Base-by-base conservation (phyloP, 139 green algal species). In the Closterium sp. region DNA sequence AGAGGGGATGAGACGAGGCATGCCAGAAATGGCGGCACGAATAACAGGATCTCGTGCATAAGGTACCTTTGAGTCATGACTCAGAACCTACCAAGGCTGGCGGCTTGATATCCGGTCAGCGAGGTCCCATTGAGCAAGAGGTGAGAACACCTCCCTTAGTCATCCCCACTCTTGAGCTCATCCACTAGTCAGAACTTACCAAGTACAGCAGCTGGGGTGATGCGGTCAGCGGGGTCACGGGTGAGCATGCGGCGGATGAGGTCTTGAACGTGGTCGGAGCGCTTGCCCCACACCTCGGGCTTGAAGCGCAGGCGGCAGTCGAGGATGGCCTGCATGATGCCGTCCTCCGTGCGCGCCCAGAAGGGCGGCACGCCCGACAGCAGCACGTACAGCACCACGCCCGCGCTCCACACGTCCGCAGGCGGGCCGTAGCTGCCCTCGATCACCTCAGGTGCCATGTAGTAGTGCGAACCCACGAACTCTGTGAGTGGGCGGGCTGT, bases 341-440 rank as follows among this genome's bases (percentile, higher is more conserved):
- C 94, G 94, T 98, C 95, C 94, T 98, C 97, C 5, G 95, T 97
- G 69, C 97, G 95, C 33, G 97, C 97, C 93, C 97, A 98, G 94
- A 98, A 99, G n/a, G 97, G 97, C 36, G 97, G 97, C 91, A 96
- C 96, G 28, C 97, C 97, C 34, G 93, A 96, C 81, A 99, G 95
- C 83, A 99, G 95, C 92, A 99, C 98, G 96, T 99, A 99, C 43
- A 99, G 94, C 85, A 99, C 98, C 8, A 99, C 96, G 25, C 97
- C 97, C 88, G 94, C 96, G 36, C 91, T 96, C 97, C 97, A 99
- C 43, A 99, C 96, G 95, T 99, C 97, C 0, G 96, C 96, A 84
- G 98, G 96, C 34, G 96, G 95, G 90, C 94, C 92, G 95, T 99
- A 99, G 0, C 91, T 91, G 32, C 94, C 90, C 76, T 89, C 87